These are phyloP conservation scores for Plasmodium cynomolgi DNA, from an alignment of 169 alveolate genomes.

Conservation along the genomic window DNA sequence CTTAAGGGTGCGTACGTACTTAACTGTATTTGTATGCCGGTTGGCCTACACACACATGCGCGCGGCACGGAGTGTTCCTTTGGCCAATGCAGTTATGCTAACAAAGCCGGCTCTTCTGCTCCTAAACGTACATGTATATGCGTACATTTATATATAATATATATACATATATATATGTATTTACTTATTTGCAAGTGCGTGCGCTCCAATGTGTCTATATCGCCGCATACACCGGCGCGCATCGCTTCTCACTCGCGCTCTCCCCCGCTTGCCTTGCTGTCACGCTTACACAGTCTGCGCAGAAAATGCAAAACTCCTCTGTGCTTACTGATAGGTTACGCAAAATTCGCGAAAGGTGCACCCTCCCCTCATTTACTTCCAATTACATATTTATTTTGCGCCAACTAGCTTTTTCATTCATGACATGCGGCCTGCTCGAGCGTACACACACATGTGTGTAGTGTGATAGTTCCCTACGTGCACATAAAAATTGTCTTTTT, in stretches of 20 bases:
- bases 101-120: neutral
- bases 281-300: neutral
- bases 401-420: neutral
- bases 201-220: neutral
- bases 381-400: neutral
- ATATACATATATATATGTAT: neutral
- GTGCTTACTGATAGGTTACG: neutral
- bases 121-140: neutral
- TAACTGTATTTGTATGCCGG: neutral
- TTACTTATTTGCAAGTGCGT: neutral
- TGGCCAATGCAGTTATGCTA: neutral
- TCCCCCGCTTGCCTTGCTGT: neutral
- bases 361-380: neutral
- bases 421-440: neutral
- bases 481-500: constrained; percentile 2
- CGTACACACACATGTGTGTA: constrained; percentile 1
- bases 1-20: neutral
- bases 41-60: neutral
- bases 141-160: neutral
- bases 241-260: neutral
- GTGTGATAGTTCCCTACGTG: neutral
- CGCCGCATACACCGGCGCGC: neutral
- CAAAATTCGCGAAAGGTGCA: neutral
- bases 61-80: neutral
- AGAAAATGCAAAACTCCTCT: constrained; percentile 1